phyloP scores from a whole-genome alignment of 2,329 filamentous ascomycete genomes.

The Trichoderma breve region DNA sequence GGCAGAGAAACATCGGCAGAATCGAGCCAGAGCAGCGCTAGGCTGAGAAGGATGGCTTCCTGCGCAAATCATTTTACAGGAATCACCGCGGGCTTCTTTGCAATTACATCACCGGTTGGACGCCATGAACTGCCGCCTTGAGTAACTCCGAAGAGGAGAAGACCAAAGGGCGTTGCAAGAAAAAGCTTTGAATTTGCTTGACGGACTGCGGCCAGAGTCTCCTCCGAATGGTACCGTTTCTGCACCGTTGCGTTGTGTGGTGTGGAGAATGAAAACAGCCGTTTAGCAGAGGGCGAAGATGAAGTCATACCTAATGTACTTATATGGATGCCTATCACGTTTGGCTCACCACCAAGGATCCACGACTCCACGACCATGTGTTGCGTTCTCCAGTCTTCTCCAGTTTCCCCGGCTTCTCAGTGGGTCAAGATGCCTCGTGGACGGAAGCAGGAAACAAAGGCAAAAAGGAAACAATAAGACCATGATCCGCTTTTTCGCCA shows the following conservation, averaged over 20 bases:
- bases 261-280: neutral
- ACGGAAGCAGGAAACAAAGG: neutral
- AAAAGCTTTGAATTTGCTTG: neutral
- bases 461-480: neutral
- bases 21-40: neutral
- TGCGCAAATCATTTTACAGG: neutral
- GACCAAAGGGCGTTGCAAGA: neutral
- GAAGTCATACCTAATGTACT: neutral
- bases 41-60: neutral
- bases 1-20: neutral
- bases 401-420: neutral
- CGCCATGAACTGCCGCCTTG: neutral
- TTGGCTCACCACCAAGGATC: neutral
- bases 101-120: conserved; percentile 18
- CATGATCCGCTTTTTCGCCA: conserved; percentile 15
- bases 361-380: neutral
- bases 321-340: neutral
- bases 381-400: neutral
- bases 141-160: neutral
- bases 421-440: conserved; percentile 13
- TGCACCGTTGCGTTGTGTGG: neutral
- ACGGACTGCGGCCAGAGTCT: neutral
- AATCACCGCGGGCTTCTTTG: neutral
- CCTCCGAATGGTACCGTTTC: neutral
- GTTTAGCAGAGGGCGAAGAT: conserved; percentile 2